phyloP scores from a whole-genome alignment of 805 yeast species.

The Wickerhamiella parazyma region DNA sequence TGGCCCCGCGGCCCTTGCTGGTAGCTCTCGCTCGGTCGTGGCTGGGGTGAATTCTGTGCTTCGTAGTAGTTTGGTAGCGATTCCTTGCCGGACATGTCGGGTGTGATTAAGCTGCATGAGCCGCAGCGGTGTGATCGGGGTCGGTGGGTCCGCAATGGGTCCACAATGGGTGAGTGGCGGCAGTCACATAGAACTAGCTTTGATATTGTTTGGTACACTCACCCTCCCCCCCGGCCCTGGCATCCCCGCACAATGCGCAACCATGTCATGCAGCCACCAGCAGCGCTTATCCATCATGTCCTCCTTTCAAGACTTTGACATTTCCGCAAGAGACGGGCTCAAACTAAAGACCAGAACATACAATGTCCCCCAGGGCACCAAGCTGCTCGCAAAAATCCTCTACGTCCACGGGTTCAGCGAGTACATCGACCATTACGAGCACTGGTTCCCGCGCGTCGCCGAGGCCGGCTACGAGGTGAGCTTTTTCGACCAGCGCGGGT shows the following conservation, averaged over 20 bases:
- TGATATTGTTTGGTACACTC: too few relatives aligned
- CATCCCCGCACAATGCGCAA: too few relatives aligned
- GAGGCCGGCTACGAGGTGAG: constrained; percentile 26
- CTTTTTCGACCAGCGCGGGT: constrained; percentile 30
- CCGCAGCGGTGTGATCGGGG: too few relatives aligned
- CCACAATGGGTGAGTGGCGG: too few relatives aligned
- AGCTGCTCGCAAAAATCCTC: constrained; percentile 21
- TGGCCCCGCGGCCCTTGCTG: background rate
- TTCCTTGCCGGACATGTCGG: background rate
- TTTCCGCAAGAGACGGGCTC: constrained; percentile 17
- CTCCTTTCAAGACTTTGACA: constrained; percentile 10
- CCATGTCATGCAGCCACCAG: background rate
- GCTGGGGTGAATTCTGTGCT: background rate
- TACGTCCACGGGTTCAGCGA: constrained; percentile 30
- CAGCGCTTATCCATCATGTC: background rate
- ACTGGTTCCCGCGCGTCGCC: constrained; percentile 22
- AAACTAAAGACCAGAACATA: constrained; percentile 13
- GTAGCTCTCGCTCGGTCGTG: too few relatives aligned
- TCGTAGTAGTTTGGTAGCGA: background rate
- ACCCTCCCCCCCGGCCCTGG: too few relatives aligned
- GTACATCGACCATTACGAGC: constrained; percentile 22
- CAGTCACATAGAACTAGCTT: too few relatives aligned
- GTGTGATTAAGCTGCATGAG: too few relatives aligned
- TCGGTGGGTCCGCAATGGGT: too few relatives aligned
- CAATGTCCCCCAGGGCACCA: constrained; percentile 14